Conservation (phyloP, 2,329 filamentous ascomycete species). For the Coleophoma crateriformis region DNA sequence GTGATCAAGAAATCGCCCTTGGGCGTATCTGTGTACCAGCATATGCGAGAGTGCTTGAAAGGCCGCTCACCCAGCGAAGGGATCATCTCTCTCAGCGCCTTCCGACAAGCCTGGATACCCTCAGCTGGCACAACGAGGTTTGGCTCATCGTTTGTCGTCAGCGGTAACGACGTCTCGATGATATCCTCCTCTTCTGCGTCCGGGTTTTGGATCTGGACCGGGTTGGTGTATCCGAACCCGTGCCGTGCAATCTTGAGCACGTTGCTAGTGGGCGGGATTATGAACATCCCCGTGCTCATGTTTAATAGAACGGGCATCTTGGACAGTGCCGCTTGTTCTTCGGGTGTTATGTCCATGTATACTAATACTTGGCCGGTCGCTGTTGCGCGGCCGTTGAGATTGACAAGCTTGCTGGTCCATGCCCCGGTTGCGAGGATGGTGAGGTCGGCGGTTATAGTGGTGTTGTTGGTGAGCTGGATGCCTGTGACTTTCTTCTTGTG, state of each 20-base stretch:
- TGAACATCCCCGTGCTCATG: constrained; percentile 65
- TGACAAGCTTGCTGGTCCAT: constrained; percentile 75
- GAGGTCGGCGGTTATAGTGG: constrained; percentile 57
- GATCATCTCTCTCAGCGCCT: constrained; percentile 35
- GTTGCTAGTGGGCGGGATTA: constrained; percentile 59
- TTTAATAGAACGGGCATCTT: constrained; percentile 70
- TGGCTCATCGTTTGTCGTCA: constrained; percentile 15
- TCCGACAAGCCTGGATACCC: constrained; percentile 13
- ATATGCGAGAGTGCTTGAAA: constrained; percentile 47
- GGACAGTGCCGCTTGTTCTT: constrained; percentile 61
- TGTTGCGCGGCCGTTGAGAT: constrained; percentile 69
- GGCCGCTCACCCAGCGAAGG: constrained; percentile 45
- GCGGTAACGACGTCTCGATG: constrained; percentile 11
- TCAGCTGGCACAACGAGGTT: constrained; percentile 15
- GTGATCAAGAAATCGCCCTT: constrained; percentile 58
- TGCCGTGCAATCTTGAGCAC: constrained; percentile 57
- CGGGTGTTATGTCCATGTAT: constrained; percentile 68
- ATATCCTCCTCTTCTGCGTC: neutral
- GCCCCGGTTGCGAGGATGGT: constrained; percentile 80
- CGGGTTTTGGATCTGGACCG: constrained; percentile 19
- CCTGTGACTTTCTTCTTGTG: constrained; percentile 42
- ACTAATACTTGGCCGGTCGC: constrained; percentile 79
- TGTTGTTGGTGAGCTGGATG: constrained; percentile 46
- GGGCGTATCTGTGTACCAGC: constrained; percentile 63
- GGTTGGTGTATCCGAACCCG: constrained; percentile 50